Percentiles rank a stretch among this genome's conserved stretches.
Conservation (phyloP, 371 early-diverging fungal species). For the Umbelopsis sp. region DNA sequence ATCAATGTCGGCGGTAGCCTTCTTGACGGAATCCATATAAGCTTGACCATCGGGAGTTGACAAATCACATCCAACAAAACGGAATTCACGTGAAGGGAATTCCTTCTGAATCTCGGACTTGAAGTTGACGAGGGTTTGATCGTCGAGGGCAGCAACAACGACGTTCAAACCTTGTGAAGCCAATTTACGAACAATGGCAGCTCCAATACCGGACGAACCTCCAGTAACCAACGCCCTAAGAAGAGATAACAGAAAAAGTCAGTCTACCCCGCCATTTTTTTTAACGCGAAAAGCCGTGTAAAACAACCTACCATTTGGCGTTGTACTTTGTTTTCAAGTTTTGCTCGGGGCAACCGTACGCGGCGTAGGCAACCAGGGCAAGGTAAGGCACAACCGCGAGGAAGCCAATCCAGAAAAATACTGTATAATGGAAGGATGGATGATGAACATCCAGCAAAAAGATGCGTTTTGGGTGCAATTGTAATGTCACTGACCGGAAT, state of each 20-base stretch:
- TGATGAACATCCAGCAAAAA: not conserved
- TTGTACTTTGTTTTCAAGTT: constrained; percentile 62
- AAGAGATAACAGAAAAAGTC: not conserved
- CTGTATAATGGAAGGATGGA: constrained; percentile 17
- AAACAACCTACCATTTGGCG: constrained; percentile 54
- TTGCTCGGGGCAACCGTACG: constrained; percentile 57
- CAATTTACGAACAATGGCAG: constrained; percentile 57
- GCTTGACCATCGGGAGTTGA: constrained; percentile 37
- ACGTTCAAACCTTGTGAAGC: constrained; percentile 61
- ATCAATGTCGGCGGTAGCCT: constrained; percentile 51
- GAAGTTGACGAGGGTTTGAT: constrained; percentile 42
- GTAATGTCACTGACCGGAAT: not conserved
- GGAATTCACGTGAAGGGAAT: constrained; percentile 52
- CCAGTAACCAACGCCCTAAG: constrained; percentile 57
- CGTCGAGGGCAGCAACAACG: constrained; percentile 63
- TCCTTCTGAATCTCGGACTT: constrained; percentile 43
- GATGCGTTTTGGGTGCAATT: not conserved
- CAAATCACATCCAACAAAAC: constrained; percentile 59
- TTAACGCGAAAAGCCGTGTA: not conserved
- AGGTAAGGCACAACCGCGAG: constrained; percentile 51
- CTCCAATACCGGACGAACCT: constrained; percentile 69
- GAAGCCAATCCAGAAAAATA: constrained; percentile 52
- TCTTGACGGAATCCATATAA: constrained; percentile 49
- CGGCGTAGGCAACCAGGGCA: constrained; percentile 47
- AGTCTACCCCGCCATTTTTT: not conserved